Evolutionary conservation across 1,284 basidiomycete genomes (phyloP).

Genomic region (Cutaneotrichosporon cutaneum): DNA sequence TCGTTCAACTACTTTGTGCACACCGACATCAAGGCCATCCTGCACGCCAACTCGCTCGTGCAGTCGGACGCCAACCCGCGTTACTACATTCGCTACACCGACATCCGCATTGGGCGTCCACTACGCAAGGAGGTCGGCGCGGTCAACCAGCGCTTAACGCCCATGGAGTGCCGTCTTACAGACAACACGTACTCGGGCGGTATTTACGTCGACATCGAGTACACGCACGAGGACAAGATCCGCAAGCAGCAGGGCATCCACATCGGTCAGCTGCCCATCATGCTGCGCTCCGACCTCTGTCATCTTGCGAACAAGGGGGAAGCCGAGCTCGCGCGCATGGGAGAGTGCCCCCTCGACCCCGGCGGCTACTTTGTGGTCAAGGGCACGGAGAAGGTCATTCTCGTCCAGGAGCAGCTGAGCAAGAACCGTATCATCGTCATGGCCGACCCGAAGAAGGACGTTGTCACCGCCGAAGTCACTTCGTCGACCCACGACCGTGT

Average conservation of each 20-base stretch:
- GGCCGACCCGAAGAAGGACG: conserved; percentile 82
- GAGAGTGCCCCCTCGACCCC: conserved; percentile 95
- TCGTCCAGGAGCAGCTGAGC: conserved; percentile 98
- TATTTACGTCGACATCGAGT: conserved; percentile 92
- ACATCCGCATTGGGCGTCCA: conserved; percentile 89
- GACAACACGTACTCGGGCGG: conserved; percentile 95
- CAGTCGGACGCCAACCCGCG: conserved; percentile 96
- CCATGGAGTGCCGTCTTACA: conserved; percentile 94
- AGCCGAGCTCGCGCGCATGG: conserved; percentile 82
- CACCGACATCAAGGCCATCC: conserved; percentile 93
- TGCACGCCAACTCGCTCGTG: conserved; percentile 87
- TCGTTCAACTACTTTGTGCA: conserved; percentile 99
- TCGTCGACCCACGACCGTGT: conserved; percentile 99
- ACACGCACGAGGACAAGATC: conserved; percentile 87
- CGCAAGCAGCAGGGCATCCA: conserved; percentile 79
- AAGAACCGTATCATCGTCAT: conserved; percentile 99
- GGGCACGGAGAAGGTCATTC: conserved; percentile 98
- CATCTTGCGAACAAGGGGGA: conserved; percentile 77
- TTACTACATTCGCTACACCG: conserved; percentile 95
- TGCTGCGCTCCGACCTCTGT: conserved; percentile 94
- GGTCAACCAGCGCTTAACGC: conserved; percentile 69
- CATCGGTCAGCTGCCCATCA: conserved; percentile 93
- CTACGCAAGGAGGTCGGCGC: conserved; percentile 78
- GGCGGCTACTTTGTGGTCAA: conserved; percentile 99
- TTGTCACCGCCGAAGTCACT: conserved; percentile 95